Evolutionary conservation across 192 early-diverging fungal genomes (phyloP), one percentile per base, ranked within the genome.

Genomic region (Backusella macrospora): DNA sequence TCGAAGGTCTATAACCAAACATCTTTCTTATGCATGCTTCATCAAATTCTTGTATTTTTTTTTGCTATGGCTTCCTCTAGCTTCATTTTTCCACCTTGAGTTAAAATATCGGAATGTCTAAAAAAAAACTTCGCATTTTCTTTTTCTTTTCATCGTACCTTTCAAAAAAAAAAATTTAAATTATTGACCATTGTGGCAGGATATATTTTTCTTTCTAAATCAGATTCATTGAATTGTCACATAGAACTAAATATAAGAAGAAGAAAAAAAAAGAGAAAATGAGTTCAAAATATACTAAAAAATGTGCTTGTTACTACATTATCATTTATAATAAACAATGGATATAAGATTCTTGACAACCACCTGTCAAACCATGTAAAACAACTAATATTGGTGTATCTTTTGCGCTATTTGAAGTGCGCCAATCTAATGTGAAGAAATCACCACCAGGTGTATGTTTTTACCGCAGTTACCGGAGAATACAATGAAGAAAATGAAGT

Each of bases 301-400:
- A 12, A 23, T 4, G 5, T 26, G 16, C 7, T 16, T 16, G 6
- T n/a, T 26, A 43, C 2, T 21, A n/a, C 29, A 34, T 73, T 65
- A 93, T 82, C 52, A 77, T 76, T 71, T 88, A 82, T 38, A 93
- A 84, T 10, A 96, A 75, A 7, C 88, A 82, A 26, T 90, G 90
- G 37, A 99, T 90, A 73, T 99, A 99, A 2, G 88, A 87, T 81
- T 99, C 97, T 79, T 94, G 91, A 48, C 91, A 93, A 44, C 95
- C 95, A 48, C 97, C 97, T 5, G 96, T 96, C 71, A 99, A 79
- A 18, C 97, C 96, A 78, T 97, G 97, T 26, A 93, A 83, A 63
- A 96, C 84, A 5, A 99, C 84, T 46, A 97, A 79, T 45, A 90
- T 93, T 3, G 95, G 94, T 13, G 87, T 90, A 70, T 82, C 81